phyloP scores from a whole-genome alignment of 2,329 filamentous ascomycete species.

The Calcarisporium arbuscula region DNA sequence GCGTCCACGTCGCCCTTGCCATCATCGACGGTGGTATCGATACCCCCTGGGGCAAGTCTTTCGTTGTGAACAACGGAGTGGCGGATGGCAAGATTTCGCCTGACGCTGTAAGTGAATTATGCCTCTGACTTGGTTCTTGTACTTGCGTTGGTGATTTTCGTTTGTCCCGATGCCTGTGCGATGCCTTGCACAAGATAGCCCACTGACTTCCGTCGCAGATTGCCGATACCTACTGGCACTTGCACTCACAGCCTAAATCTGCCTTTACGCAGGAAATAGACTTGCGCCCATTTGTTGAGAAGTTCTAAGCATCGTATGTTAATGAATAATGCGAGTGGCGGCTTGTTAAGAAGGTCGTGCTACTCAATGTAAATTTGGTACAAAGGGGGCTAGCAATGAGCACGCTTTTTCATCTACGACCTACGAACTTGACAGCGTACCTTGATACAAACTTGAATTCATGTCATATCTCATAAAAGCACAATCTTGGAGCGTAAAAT shows the following conservation, averaged over 20 bases:
- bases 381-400: no score
- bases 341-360: no score
- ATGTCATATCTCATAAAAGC: no score
- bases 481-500: background rate
- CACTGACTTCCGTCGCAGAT: constrained; percentile 47
- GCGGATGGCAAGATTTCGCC: constrained; percentile 62
- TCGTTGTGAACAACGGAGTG: constrained; percentile 35
- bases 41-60: constrained; percentile 61
- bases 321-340: no score
- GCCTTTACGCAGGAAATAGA: constrained; percentile 80
- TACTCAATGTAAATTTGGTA: no score
- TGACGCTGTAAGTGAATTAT: constrained; percentile 55
- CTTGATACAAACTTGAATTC: no score
- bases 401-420: no score
- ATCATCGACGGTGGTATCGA: constrained; percentile 84
- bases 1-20: constrained; percentile 76
- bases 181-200: background rate
- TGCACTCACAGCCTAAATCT: constrained; percentile 74
- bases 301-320: constrained; percentile 66
- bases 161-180: no score
- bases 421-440: no score
- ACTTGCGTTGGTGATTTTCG: no score
- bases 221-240: constrained; percentile 77
- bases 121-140: background rate
- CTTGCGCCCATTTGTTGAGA: constrained; percentile 74